Evolutionary conservation across 2,329 filamentous ascomycete species (phyloP).

Genomic region (Fusarium concolor): DNA sequence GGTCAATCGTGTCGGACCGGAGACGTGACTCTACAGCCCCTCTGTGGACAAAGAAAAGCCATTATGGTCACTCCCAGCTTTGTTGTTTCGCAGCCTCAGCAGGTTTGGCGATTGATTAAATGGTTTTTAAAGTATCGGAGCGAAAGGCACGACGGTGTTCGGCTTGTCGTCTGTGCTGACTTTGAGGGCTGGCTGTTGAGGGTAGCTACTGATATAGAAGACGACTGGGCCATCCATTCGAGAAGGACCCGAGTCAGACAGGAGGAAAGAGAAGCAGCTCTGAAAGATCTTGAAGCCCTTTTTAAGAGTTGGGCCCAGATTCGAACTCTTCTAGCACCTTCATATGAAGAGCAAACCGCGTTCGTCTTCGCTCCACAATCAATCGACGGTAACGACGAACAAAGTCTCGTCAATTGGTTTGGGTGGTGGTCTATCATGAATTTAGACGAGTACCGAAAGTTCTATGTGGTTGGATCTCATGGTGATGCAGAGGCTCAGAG

Average conservation of each 20-base stretch:
- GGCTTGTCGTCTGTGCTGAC: conserved; percentile 48
- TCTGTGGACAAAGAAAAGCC: conserved; percentile 50
- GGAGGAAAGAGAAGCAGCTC: background rate
- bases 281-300: conserved; percentile 31
- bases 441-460: conserved; percentile 64
- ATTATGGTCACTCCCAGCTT: conserved; percentile 59
- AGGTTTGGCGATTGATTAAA: conserved; percentile 51
- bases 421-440: conserved; percentile 66
- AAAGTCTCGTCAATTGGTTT: conserved; percentile 73
- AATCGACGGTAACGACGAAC: conserved; percentile 70
- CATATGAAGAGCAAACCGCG: conserved; percentile 34
- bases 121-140: conserved; percentile 49
- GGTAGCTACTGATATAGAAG: conserved; percentile 41
- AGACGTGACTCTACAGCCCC: conserved; percentile 44
- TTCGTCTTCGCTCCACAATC: conserved; percentile 59
- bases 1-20: conserved; percentile 17
- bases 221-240: background rate
- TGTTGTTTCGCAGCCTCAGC: conserved; percentile 52
- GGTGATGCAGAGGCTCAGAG: conserved; percentile 25
- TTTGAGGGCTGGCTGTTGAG: conserved; percentile 49
- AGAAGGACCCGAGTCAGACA: background rate
- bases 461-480: conserved; percentile 65
- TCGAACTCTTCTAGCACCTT: conserved; percentile 30
- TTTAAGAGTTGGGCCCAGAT: conserved; percentile 42
- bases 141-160: conserved; percentile 25